Evolutionary conservation across 805 yeast genomes (phyloP), one percentile per base, ranked within the genome.

Genomic region (Ogataea trehaloabstinens): DNA sequence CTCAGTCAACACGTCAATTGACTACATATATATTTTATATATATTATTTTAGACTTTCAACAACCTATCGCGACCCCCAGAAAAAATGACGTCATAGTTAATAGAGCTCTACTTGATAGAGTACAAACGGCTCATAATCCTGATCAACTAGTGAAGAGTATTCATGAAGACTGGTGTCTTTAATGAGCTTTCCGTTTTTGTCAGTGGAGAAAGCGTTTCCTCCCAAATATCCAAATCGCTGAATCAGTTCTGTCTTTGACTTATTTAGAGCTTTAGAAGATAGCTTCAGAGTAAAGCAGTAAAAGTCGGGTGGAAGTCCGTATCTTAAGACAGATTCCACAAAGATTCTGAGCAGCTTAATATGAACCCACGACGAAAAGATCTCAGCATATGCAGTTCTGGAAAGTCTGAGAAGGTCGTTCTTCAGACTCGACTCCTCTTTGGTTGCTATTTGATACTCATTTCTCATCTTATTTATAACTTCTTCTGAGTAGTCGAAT

Each of bases 41-140:
- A n/a, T n/a, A n/a, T n/a, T n/a, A n/a, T n/a, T n/a, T n/a, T n/a
- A n/a, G n/a, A n/a, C n/a, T n/a, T n/a, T n/a, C n/a, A n/a, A n/a
- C n/a, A n/a, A n/a, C n/a, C n/a, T n/a, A n/a, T n/a, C n/a, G n/a
- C n/a, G n/a, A n/a, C n/a, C n/a, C n/a, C n/a, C n/a, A n/a, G n/a
- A n/a, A n/a, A n/a, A n/a, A n/a, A n/a, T n/a, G n/a, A n/a, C n/a
- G n/a, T n/a, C n/a, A n/a, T n/a, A n/a, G n/a, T 49, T 40, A 66
- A 44, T 60, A 55, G 34, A 77, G 49, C 42, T 66, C 72, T 30
- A 78, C 64, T 35, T 74, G 75, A 62, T 87, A 91, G 51, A 93
- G 65, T 37, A 91, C 99, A 67, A 93, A 93, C 37, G 98, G 98
- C 66, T 91, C 96, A 62, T 91, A 91, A 42, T 91, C 97, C 20